phyloP scores from a whole-genome alignment of 1,284 basidiomycete genomes.

The Earliella scabrosa region DNA sequence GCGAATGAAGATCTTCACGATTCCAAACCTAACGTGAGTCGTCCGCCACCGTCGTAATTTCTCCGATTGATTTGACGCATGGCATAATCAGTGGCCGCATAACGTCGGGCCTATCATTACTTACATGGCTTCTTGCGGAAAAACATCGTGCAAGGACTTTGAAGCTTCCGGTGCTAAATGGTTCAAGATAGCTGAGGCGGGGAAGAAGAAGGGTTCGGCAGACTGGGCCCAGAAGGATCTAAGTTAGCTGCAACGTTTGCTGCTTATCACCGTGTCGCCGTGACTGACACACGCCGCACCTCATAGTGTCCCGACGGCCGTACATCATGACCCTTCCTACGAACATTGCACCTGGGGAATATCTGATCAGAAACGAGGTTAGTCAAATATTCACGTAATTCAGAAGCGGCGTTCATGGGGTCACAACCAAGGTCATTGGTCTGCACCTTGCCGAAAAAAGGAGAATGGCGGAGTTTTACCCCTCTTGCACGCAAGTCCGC shows the following conservation, averaged over 20 bases:
- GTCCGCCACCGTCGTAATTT: not conserved
- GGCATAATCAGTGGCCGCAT: constrained; percentile 41
- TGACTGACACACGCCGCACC: not conserved
- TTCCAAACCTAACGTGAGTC: not conserved
- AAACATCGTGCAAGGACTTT: constrained; percentile 61
- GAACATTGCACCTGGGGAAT: constrained; percentile 61
- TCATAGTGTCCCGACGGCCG: constrained; percentile 39
- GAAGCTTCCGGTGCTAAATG: constrained; percentile 61
- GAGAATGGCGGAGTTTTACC: constrained; percentile 75
- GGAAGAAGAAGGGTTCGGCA: constrained; percentile 35
- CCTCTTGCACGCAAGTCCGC: constrained; percentile 63
- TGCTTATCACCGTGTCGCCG: not conserved
- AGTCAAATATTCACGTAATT: not conserved
- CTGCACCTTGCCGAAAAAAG: constrained; percentile 56
- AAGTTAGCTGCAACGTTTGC: constrained; percentile 36
- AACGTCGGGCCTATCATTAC: constrained; percentile 65
- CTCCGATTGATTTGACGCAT: not conserved
- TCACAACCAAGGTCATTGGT: constrained; percentile 53
- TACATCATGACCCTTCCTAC: constrained; percentile 57
- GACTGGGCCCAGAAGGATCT: constrained; percentile 45
- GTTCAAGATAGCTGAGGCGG: constrained; percentile 67
- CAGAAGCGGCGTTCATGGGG: not conserved
- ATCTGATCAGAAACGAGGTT: constrained; percentile 69
- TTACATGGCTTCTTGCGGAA: constrained; percentile 68
- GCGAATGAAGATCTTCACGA: not conserved